Base-by-base conservation (phyloP, 2,329 filamentous ascomycete genomes). In the Leptographium radiaticola region DNA sequence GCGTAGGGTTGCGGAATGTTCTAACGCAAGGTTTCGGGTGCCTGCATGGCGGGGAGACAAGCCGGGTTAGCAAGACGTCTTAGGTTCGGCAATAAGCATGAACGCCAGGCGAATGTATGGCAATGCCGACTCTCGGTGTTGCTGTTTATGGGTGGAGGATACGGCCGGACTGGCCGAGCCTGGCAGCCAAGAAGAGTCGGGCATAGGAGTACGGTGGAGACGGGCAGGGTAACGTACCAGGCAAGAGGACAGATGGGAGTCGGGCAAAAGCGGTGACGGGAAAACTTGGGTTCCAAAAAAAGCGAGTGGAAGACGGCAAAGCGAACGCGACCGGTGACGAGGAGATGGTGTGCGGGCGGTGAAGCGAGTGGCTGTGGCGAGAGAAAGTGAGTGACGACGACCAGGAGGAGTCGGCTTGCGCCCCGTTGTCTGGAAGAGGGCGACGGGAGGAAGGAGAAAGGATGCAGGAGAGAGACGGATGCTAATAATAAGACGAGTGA, bases 1-100 rank as follows among this genome's bases (percentile, higher is more conserved):
- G n/a, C n/a, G 25, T 25, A 38, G 11, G n/a, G 46, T 18, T 3
- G n/a, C 13, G 33, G 46, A 34, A 25, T n/a, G 40, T 39, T 53
- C 54, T 53, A 55, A 59, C 54, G 57, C 55, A 53, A 56, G 57
- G 55, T 59, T 53, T 58, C 63, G 66, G 65, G 57, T 59, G 61
- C 64, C 69, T 71, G 67, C 68, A 70, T 68, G 57, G 58, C 56
- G 57, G 51, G 56, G 51, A 52, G 20, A 39, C 44, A 57, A 57
- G 56, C 52, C 60, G 53, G 59, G 62, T 69, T 62, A 68, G 66
- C 61, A 55, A 59, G 42, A 42, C 20, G 36, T 50, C 12, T 31
- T 33, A 6, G 36, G 11, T 40, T 15, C 48, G 7, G 36, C 16
- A 30, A 36, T 38, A 39, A 33, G 47, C 18, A 38, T 38, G 18